Evolutionary conservation across 768 basidiomycete species (phyloP), one percentile per base, ranked within the genome.

Genomic region (Tulasnella sp.): DNA sequence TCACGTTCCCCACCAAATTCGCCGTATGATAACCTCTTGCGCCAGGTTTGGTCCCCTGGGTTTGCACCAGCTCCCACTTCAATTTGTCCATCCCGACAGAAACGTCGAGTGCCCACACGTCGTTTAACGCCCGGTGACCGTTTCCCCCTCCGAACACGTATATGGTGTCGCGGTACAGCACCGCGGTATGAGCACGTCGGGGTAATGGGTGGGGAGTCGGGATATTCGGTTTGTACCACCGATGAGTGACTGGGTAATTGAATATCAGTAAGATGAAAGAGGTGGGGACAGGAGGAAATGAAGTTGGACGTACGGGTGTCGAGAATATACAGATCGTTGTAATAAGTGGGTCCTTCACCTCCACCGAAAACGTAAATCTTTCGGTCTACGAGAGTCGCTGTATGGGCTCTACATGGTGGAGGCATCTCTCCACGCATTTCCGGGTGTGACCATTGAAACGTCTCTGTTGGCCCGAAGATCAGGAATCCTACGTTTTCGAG

Each of bases 101-200:
- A 42, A 92, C 89, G 77, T 97, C 94, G 32, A 97, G 85, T 18
- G 91, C 90, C 95, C 95, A 97, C n/a, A 97, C 85, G 83, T 98
- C 96, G 81, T 94, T 93, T 77, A 98, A 86, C 0, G 96, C 96
- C n/a, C 89, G 89, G 85, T 92, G 86, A 0, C 96, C 96, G 78
- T 95, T 96, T 2, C 96, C 96, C n/a, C 96, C 96, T 10, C 95
- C 96, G 81, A 97, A 98, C 5, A 98, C 84, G 86, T 93, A 94
- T 0, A 98, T 88, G 82, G 89, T 91, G 78, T 88, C 87, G 40
- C 86, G 85, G 81, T 94, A 91, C 29, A 90, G 84, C 20, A 96
- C 35, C 35, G 35, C 35, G 35, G 35, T 35, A 35, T 35, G 35
- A 35, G 35, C 35, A 35, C 35, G 35, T 92, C 0, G 94, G 90